Evolutionary conservation across 495 filamentous ascomycete genomes (phyloP).

Genomic region (Annulohypoxylon bovei): DNA sequence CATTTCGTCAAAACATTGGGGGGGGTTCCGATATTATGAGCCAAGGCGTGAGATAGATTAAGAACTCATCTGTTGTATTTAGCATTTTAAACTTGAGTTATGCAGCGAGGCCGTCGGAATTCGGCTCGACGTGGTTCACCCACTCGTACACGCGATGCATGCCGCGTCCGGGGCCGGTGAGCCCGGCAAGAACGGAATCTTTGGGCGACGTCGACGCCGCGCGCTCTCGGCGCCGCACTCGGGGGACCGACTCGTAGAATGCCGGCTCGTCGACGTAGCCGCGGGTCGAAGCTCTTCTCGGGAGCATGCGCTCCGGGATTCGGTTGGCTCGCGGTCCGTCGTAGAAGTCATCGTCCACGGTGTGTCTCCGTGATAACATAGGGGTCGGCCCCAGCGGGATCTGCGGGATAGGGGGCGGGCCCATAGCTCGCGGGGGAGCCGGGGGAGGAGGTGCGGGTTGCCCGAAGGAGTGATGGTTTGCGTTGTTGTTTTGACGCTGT

Average conservation of each 20-base stretch:
- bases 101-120: slow-evolving; percentile 8
- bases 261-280: slow-evolving; percentile 41
- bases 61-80: slow-evolving; percentile 12
- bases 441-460: slow-evolving; percentile 43
- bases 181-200: slow-evolving; percentile 56
- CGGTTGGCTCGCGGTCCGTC: slow-evolving; percentile 34
- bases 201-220: slow-evolving; percentile 41
- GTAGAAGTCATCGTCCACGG: slow-evolving; percentile 56
- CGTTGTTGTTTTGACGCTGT: slow-evolving; percentile 41
- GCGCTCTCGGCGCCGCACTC: slow-evolving; percentile 37
- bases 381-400: slow-evolving; percentile 33
- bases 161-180: slow-evolving; percentile 56
- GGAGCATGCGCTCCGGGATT: slow-evolving; percentile 26
- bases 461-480: slow-evolving; percentile 42
- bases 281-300: slow-evolving; percentile 34
- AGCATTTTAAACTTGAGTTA: slow-evolving; percentile 17
- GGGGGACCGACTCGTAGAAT: slow-evolving; percentile 30
- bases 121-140: slow-evolving; percentile 58
- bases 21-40: slow-evolving; percentile 1
- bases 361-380: slow-evolving; percentile 48
- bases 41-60: slow-evolving; percentile 9
- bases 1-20: slow-evolving; percentile 21
- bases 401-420: slow-evolving; percentile 31
- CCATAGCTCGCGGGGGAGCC: slow-evolving; percentile 46
- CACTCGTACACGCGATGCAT: slow-evolving; percentile 60